Evolutionary conservation across 177 flowering plant species (phyloP).

Genomic region (Vitis hybrid): DNA sequence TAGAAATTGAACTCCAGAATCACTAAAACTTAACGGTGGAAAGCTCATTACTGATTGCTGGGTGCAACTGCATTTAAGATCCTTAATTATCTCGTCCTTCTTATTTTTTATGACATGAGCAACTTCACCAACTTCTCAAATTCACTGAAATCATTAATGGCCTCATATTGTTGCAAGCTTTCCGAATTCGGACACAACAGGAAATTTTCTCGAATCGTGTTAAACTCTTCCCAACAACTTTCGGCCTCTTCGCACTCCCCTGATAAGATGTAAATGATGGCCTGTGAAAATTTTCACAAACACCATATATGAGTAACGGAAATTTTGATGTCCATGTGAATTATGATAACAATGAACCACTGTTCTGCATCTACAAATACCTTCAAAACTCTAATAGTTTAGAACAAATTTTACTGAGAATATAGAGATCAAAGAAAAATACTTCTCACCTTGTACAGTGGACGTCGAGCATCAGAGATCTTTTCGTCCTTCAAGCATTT

Average conservation of each 20-base stretch:
- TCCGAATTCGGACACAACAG: background rate
- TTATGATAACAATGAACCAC: background rate
- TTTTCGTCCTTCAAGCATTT: constrained; percentile 20
- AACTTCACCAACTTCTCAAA: constrained; percentile 18
- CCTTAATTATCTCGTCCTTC: background rate
- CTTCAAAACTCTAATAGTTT: no score
- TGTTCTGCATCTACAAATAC: no score
- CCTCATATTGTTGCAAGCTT: background rate
- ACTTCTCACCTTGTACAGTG: constrained; percentile 29
- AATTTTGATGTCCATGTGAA: background rate
- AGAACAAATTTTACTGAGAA: background rate
- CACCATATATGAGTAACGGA: background rate
- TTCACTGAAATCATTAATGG: constrained; percentile 5
- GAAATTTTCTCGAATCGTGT: constrained; percentile 1
- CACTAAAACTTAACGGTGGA: no score
- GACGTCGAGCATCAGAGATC: constrained; percentile 38
- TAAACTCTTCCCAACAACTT: constrained; percentile 19
- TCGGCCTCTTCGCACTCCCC: background rate
- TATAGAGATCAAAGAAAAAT: background rate
- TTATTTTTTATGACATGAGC: constrained; percentile 7
- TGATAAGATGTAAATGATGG: constrained; percentile 11
- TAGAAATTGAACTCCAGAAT: no score
- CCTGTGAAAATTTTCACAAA: constrained; percentile 11
- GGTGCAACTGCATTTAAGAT: background rate
- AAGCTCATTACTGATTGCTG: background rate